Evolutionary conservation across 2,329 filamentous ascomycete species (phyloP), one percentile per base, ranked within the genome.

Genomic region (Diaporthe batatas): DNA sequence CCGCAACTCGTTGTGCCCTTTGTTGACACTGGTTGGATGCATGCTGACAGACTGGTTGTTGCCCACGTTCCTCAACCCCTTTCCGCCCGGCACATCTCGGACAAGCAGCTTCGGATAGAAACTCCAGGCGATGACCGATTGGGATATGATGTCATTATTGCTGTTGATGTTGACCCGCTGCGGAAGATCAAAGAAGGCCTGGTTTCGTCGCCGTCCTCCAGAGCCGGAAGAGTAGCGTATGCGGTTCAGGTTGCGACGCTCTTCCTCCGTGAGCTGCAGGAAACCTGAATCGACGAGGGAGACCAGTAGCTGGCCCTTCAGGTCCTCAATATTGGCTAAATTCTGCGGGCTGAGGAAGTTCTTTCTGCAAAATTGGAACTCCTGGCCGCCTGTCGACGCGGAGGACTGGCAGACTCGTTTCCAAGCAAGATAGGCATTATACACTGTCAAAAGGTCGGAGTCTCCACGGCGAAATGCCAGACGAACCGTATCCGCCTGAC

Each of bases 101-200:
- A 93, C 90, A 4, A 98, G 88, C 21, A 99, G 89, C 78, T 98
- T 98, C 0, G 96, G 96, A 79, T 99, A 98, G 84, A 99, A 98
- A 68, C 94, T 95, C 90, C 94, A 97, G 0, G 95, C 93, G 77
- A 98, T 93, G 54, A 98, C 93, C 0, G 95, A 93, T 74, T 92
- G 90, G 7, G 94, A 88, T 32, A 98, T 87, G 0, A 91, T 78
- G 76, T 99, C 95, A 75, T 97, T 96, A 70, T 92, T 89, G 75
- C 93, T 95, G 79, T 96, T 93, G 39, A 86, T 82, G 78, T 96
- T 92, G 76, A 94, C 91, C 14, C 92, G 87, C 57, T 91, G 86
- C 0, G 95, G 96, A 0, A 98, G 87, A n/a, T 91, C 89, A 79
- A 97, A 97, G 81, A 98, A 98, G 29, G 81, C 78, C 67, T 88